A percentile compares a stretch with the other conserved stretches of the same genome.
Evolutionary conservation across 768 basidiomycete species (phyloP).

Genomic region (Pisolithus marmoratus): DNA sequence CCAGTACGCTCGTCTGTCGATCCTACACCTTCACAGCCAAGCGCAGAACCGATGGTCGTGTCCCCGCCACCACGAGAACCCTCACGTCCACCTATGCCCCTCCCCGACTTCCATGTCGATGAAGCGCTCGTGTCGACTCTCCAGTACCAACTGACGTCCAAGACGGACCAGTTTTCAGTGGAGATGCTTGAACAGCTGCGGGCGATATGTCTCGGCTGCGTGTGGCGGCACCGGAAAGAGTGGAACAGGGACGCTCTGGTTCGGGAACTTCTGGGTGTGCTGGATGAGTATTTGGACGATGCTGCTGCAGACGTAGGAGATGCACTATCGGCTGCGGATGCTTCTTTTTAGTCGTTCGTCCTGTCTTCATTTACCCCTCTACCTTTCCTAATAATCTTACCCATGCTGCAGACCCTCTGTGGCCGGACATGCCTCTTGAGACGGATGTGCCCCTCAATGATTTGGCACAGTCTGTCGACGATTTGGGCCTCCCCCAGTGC

Average conservation of each 20-base stretch:
- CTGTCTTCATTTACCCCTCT: no score
- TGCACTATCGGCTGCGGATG: slow-evolving; percentile 5
- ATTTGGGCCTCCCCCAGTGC: no score
- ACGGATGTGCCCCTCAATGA: no score
- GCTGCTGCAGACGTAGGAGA: slow-evolving; percentile 31
- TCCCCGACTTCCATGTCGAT: slow-evolving; percentile 74
- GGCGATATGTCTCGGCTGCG: slow-evolving; percentile 67
- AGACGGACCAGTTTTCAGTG: slow-evolving; percentile 59
- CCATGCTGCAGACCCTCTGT: no score
- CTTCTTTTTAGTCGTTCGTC: neutral
- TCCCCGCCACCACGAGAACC: slow-evolving; percentile 31
- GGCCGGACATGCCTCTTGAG: no score
- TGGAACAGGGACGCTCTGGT: slow-evolving; percentile 79
- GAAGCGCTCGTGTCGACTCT: slow-evolving; percentile 45
- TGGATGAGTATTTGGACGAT: slow-evolving; percentile 64
- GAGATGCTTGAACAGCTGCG: slow-evolving; percentile 94
- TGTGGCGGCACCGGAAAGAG: slow-evolving; percentile 78
- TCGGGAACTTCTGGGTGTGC: slow-evolving; percentile 47
- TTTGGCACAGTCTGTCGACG: no score
- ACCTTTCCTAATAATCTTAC: no score
- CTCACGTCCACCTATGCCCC: slow-evolving; percentile 60
- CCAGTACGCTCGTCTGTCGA: slow-evolving; percentile 2
- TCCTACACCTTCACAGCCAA: neutral
- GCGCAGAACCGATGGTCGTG: slow-evolving; percentile 12
- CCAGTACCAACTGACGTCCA: slow-evolving; percentile 39